Percentiles rank a stretch among this genome's conserved stretches.
These are phyloP conservation scores for Colletotrichum scovillei DNA, from an alignment of 2,329 filamentous ascomycete genomes.

Conservation along the genomic window DNA sequence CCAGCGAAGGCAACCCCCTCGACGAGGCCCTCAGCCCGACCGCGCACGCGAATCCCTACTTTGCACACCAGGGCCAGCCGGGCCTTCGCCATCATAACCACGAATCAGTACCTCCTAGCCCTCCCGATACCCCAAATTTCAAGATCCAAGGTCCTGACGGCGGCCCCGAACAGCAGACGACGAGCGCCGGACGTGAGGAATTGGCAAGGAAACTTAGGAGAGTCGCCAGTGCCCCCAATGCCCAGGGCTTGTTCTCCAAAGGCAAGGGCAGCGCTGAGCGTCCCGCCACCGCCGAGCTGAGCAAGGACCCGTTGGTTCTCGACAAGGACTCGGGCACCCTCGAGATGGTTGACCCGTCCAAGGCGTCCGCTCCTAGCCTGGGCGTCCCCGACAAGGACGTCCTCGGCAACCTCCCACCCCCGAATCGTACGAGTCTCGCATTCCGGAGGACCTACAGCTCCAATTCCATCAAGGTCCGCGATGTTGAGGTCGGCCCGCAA, in stretches of 20 bases:
- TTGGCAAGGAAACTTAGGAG: slow-evolving; percentile 90
- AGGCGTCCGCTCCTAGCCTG: slow-evolving; percentile 40
- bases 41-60: slow-evolving; percentile 96
- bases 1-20: slow-evolving; percentile 90
- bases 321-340: slow-evolving; percentile 63
- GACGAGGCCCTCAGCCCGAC: slow-evolving; percentile 93
- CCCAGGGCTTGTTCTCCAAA: slow-evolving; percentile 86
- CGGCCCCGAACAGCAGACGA: slow-evolving; percentile 73
- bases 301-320: slow-evolving; percentile 80
- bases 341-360: slow-evolving; percentile 56
- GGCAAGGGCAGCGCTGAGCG: slow-evolving; percentile 70
- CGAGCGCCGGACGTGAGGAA: slow-evolving; percentile 89
- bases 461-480: slow-evolving; percentile 98
- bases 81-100: slow-evolving; percentile 95
- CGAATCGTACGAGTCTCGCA: slow-evolving; percentile 75
- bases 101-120: slow-evolving; percentile 90
- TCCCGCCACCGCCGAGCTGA: slow-evolving; percentile 86
- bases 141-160: slow-evolving; percentile 78
- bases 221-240: slow-evolving; percentile 96
- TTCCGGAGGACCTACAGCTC: slow-evolving; percentile 98
- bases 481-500: slow-evolving; percentile 93
- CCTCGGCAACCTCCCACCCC: slow-evolving; percentile 72
- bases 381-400: slow-evolving; percentile 59
- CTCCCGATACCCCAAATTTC: slow-evolving; percentile 87
- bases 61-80: slow-evolving; percentile 94